These are phyloP conservation scores for Cicer yamashitae DNA, from an alignment of 306 rosid genomes.

Conservation along the genomic window DNA sequence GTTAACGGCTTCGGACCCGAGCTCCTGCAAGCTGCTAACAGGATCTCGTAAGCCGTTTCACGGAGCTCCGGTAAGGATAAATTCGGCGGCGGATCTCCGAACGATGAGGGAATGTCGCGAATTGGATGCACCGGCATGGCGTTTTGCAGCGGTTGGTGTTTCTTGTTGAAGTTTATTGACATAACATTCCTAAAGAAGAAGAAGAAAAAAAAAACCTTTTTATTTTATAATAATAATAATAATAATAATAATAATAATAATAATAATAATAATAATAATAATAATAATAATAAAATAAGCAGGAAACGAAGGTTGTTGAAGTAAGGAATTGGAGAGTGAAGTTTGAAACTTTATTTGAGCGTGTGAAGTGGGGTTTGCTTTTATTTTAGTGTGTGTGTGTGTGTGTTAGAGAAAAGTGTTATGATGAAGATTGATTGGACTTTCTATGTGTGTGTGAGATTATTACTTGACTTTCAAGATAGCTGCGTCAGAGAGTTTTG, in stretches of 20 bases:
- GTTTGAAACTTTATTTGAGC: slow-evolving; percentile 41
- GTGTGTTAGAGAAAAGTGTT: slow-evolving; percentile 43
- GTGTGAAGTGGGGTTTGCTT: slow-evolving; percentile 36
- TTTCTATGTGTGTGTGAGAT: slow-evolving; percentile 28
- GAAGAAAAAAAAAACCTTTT: neutral
- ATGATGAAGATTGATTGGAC: slow-evolving; percentile 21
- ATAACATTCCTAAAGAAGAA: neutral
- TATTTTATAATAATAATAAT: neutral
- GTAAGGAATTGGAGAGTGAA: slow-evolving; percentile 35
- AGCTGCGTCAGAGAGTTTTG: slow-evolving; percentile 33
- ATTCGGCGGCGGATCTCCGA: slow-evolving; percentile 53
- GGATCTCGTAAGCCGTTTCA: slow-evolving; percentile 89
- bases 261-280: neutral
- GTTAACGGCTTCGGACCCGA: slow-evolving; percentile 81
- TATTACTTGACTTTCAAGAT: slow-evolving; percentile 71
- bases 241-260: neutral
- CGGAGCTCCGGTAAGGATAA: slow-evolving; percentile 80
- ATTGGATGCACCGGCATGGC: slow-evolving; percentile 67
- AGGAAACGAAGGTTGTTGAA: neutral
- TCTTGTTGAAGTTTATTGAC: neutral
- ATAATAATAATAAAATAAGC: neutral
- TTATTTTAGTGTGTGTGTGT: neutral
- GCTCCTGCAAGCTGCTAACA: slow-evolving; percentile 81
- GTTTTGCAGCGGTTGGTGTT: slow-evolving; percentile 30
- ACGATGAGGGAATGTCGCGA: slow-evolving; percentile 70